Conservation (phyloP, 768 basidiomycete genomes). For the Russula sp. region DNA sequence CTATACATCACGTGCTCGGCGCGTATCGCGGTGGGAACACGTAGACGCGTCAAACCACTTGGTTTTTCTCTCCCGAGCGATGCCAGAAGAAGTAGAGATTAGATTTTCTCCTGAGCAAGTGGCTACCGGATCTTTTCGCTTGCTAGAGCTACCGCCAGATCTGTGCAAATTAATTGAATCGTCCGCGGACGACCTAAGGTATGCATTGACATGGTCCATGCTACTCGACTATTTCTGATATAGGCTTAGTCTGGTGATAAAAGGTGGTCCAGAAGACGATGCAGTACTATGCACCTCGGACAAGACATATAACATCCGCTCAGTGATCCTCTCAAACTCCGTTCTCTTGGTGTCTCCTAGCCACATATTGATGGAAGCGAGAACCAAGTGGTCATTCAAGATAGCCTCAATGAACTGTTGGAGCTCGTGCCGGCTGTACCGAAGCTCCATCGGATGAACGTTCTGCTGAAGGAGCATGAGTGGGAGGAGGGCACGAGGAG, state of each 20-base stretch:
- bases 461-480: conserved; percentile 58
- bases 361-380: conserved; percentile 35
- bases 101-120: conserved; percentile 49
- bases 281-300: conserved; percentile 85
- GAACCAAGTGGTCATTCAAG: conserved; percentile 64
- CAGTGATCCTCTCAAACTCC: conserved; percentile 90
- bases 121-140: conserved; percentile 57
- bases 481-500: conserved; percentile 66
- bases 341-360: conserved; percentile 60
- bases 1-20: no score
- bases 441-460: conserved; percentile 62
- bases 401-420: conserved; percentile 78
- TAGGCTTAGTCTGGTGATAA: conserved; percentile 50
- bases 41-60: no score
- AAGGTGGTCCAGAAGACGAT: conserved; percentile 77
- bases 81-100: conserved; percentile 51
- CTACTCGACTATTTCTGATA: conserved; percentile 25
- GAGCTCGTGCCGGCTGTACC: conserved; percentile 81
- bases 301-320: conserved; percentile 79
- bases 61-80: conserved; percentile 24
- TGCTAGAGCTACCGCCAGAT: conserved; percentile 75
- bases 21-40: no score
- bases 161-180: conserved; percentile 60
- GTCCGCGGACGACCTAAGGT: conserved; percentile 33
- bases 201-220: neutral